phyloP scores from a whole-genome alignment of 805 yeast genomes.

The Lachancea meyersii region DNA sequence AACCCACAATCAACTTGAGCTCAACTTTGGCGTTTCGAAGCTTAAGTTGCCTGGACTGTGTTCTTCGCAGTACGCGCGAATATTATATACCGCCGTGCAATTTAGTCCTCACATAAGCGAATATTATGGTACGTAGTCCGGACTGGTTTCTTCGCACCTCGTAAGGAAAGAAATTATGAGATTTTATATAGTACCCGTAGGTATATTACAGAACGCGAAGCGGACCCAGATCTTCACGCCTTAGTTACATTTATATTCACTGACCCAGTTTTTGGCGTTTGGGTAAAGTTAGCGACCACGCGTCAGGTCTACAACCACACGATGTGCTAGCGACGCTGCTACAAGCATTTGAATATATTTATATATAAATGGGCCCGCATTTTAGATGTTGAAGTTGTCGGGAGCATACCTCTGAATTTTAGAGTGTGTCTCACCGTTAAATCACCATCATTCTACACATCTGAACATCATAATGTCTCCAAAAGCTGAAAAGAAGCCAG shows the following conservation, averaged over 20 bases:
- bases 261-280: too few species aligned
- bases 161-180: neutral
- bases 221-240: conserved; percentile 2
- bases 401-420: conserved; percentile 42
- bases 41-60: neutral
- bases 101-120: neutral
- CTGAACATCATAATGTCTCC: conserved; percentile 45
- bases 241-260: neutral
- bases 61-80: conserved; percentile 2
- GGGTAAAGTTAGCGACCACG: too few species aligned
- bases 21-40: neutral
- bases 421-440: too few species aligned
- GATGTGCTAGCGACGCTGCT: too few species aligned
- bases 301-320: too few species aligned
- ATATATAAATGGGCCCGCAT: neutral
- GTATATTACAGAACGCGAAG: neutral
- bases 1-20: neutral
- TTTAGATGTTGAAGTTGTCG: neutral
- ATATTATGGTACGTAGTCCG: neutral
- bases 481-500: conserved; percentile 58
- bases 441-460: conserved; percentile 12
- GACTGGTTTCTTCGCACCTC: neutral
- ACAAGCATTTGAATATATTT: neutral
- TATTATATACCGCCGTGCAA: neutral
- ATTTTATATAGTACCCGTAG: too few species aligned